Conservation (phyloP, 257 asterid genomes). For the Solanum infundibuliforme region DNA sequence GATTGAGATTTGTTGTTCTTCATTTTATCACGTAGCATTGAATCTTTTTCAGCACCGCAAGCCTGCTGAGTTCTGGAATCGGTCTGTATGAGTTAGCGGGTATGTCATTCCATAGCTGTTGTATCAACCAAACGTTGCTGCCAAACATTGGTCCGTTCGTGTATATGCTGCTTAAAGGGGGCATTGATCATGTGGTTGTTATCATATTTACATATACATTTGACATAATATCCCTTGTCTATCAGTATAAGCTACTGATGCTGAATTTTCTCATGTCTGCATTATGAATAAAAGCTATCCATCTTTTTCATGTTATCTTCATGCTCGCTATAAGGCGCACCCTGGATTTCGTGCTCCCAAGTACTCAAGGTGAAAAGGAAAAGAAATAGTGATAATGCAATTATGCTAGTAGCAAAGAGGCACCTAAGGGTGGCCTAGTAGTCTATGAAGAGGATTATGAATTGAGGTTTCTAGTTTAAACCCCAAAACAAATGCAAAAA, state of each 20-base stretch:
- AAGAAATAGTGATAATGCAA: neutral
- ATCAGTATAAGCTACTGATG: neutral
- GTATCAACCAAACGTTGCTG: neutral
- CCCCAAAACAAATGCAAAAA: neutral
- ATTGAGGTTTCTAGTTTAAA: neutral
- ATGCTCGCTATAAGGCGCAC: neutral
- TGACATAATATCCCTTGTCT: neutral
- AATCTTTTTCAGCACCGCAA: constrained; percentile 52
- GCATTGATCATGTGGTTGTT: neutral
- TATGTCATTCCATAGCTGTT: neutral
- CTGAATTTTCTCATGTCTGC: neutral
- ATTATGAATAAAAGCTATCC: neutral
- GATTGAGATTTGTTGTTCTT: neutral
- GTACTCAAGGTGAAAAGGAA: neutral
- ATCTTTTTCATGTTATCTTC: neutral
- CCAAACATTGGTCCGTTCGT: neutral
- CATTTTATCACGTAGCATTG: neutral
- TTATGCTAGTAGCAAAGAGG: neutral
- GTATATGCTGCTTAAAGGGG: neutral
- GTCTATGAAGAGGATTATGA: neutral
- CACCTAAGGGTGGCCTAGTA: neutral
- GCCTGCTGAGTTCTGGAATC: constrained; percentile 58
- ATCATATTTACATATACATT: neutral
- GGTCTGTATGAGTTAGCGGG: constrained; percentile 16
- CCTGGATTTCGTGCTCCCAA: neutral